Percentiles rank a stretch among this genome's conserved stretches.
Evolutionary conservation across 192 early-diverging fungal species (phyloP).

Genomic region (Podila epigama): DNA sequence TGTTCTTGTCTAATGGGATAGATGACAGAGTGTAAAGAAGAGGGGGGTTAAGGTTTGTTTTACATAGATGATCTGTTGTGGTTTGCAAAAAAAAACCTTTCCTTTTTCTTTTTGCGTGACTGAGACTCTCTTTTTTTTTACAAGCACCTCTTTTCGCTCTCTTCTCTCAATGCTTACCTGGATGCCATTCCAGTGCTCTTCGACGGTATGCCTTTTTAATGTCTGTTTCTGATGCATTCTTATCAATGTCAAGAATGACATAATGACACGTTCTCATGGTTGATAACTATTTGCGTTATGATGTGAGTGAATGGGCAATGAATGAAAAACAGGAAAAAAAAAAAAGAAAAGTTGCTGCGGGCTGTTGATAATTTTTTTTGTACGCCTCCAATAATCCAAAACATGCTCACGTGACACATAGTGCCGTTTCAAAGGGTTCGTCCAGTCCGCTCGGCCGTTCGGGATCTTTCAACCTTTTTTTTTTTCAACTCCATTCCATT

Average conservation of each 20-base stretch:
- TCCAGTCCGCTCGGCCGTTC: neutral
- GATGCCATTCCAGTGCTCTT: slow-evolving; percentile 82
- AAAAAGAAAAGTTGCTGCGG: slow-evolving; percentile 1
- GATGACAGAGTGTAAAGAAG: neutral
- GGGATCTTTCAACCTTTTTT: neutral
- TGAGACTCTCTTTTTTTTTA: neutral
- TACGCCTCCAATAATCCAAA: neutral
- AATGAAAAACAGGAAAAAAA: neutral
- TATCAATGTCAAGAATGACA: slow-evolving; percentile 84
- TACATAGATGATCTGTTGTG: neutral
- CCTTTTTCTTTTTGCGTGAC: neutral
- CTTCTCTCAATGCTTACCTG: slow-evolving; percentile 54
- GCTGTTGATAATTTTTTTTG: neutral
- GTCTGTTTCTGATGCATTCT: slow-evolving; percentile 73
- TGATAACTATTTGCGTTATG: neutral
- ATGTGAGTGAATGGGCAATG: slow-evolving; percentile 1
- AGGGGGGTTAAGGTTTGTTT: neutral
- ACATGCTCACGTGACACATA: neutral
- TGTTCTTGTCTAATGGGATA: slow-evolving; percentile 80
- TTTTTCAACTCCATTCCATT: neutral
- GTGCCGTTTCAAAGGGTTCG: too few relatives aligned
- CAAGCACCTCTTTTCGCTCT: too few relatives aligned
- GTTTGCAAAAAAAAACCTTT: neutral
- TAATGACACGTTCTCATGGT: slow-evolving; percentile 86
- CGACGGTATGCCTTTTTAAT: slow-evolving; percentile 90